Conservation (phyloP, 2,329 filamentous ascomycete genomes). For the Bipolaris victoriae region DNA sequence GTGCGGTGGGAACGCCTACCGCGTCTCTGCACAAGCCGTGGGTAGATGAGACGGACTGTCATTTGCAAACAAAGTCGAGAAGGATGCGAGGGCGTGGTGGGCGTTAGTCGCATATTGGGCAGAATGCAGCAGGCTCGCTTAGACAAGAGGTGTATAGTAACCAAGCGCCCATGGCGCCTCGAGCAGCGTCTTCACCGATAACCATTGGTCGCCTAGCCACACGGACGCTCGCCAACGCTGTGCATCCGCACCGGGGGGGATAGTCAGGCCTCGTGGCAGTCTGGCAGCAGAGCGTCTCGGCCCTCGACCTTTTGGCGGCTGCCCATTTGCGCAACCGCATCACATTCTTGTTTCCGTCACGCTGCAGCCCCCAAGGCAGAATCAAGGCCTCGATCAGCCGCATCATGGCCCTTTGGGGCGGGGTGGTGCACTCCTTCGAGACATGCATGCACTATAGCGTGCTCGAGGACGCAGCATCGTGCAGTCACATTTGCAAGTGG, state of each 20-base stretch:
- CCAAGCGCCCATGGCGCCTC: slow-evolving; percentile 27
- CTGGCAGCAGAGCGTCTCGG: slow-evolving; percentile 25
- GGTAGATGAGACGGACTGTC: slow-evolving; percentile 2
- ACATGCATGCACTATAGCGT: slow-evolving; percentile 23
- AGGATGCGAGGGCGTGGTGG: slow-evolving; percentile 7
- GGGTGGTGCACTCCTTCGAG: slow-evolving; percentile 17
- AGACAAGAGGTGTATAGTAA: slow-evolving; percentile 10
- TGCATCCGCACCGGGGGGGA: slow-evolving; percentile 12
- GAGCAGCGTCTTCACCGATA: slow-evolving; percentile 24
- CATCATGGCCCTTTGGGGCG: slow-evolving; percentile 15
- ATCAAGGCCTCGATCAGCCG: slow-evolving; percentile 18
- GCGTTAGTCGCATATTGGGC: slow-evolving; percentile 17
- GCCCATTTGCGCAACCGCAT: slow-evolving; percentile 22
- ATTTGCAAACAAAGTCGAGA: slow-evolving; percentile 6
- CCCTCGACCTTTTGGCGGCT: slow-evolving; percentile 22
- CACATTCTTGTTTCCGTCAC: slow-evolving; percentile 25
- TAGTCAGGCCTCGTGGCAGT: slow-evolving; percentile 35
- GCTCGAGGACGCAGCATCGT: slow-evolving; percentile 1
- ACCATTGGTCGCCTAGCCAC: slow-evolving; percentile 22
- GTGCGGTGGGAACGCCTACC: slow-evolving; percentile 17
- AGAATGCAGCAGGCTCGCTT: slow-evolving; percentile 15
- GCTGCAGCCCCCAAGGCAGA: slow-evolving; percentile 37
- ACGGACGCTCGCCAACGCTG: slow-evolving; percentile 18
- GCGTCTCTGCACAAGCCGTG: slow-evolving; percentile 5
- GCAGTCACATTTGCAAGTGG: background rate